These are phyloP conservation scores for Jacaranda mimosifolia DNA, from an alignment of 257 asterid genomes.

Conservation along the genomic window DNA sequence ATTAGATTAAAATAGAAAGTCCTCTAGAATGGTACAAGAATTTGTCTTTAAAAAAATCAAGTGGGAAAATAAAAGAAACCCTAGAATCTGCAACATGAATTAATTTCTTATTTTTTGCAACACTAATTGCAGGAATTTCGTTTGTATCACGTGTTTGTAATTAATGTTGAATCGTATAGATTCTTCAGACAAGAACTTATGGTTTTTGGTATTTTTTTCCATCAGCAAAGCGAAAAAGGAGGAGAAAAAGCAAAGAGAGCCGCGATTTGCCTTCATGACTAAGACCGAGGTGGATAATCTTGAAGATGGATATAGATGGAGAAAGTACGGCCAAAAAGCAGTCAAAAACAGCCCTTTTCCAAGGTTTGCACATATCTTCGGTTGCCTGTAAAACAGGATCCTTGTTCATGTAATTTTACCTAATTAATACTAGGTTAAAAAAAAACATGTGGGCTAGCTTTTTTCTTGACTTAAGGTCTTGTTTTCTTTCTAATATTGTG, in stretches of 20 bases:
- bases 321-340: constrained; percentile 89
- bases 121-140: not conserved
- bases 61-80: constrained; percentile 3
- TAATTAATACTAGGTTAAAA: too few species aligned
- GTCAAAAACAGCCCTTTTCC: constrained; percentile 91
- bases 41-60: not conserved
- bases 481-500: not conserved
- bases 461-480: not conserved
- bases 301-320: constrained; percentile 93
- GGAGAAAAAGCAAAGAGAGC: constrained; percentile 65
- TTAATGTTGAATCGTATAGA: not conserved
- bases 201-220: not conserved
- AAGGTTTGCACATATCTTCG: constrained; percentile 45
- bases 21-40: not conserved
- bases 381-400: not conserved
- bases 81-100: not conserved
- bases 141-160: not conserved
- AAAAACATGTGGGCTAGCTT: too few species aligned
- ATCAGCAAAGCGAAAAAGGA: constrained; percentile 58
- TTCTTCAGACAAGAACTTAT: not conserved
- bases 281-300: constrained; percentile 82
- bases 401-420: too few species aligned
- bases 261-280: constrained; percentile 79
- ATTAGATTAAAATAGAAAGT: not conserved
- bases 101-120: not conserved